Evolutionary conservation across 257 asterid species (phyloP).

Genomic region (Petunia axillaris): DNA sequence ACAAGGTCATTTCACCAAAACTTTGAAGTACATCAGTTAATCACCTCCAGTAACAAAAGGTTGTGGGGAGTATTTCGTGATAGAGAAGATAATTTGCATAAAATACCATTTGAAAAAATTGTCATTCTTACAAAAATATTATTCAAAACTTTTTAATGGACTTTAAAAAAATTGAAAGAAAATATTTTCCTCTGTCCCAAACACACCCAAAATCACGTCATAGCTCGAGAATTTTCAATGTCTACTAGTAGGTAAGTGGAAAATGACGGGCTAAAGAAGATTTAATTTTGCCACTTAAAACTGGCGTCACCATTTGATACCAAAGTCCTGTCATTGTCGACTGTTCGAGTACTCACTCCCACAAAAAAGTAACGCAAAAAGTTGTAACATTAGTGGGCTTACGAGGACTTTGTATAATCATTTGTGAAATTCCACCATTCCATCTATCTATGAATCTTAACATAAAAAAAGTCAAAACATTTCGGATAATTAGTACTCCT

Average conservation of each 20-base stretch:
- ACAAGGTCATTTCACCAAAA: too few species aligned
- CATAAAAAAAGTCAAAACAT: neutral
- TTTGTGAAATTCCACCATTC: neutral
- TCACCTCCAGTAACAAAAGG: too few species aligned
- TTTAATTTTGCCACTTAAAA: slow-evolving; percentile 20
- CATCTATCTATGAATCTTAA: neutral
- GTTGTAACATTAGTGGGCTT: slow-evolving; percentile 23
- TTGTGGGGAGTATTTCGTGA: too few species aligned
- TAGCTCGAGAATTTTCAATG: neutral
- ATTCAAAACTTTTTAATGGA: too few species aligned
- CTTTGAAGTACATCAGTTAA: too few species aligned
- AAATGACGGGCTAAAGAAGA: slow-evolving; percentile 1
- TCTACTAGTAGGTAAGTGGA: slow-evolving; percentile 34
- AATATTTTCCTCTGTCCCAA: too few species aligned
- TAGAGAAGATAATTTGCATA: too few species aligned
- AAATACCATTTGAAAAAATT: too few species aligned
- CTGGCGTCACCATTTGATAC: slow-evolving; percentile 29
- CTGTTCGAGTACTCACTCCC: neutral
- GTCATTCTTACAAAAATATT: too few species aligned
- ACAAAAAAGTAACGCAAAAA: neutral
- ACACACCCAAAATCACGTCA: too few species aligned
- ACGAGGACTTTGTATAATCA: neutral
- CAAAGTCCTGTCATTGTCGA: slow-evolving; percentile 20
- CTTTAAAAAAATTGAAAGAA: too few species aligned
- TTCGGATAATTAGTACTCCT: accelerated